Conservation (phyloP, 129 eudicot genomes). For the Ambrosia trifida region DNA sequence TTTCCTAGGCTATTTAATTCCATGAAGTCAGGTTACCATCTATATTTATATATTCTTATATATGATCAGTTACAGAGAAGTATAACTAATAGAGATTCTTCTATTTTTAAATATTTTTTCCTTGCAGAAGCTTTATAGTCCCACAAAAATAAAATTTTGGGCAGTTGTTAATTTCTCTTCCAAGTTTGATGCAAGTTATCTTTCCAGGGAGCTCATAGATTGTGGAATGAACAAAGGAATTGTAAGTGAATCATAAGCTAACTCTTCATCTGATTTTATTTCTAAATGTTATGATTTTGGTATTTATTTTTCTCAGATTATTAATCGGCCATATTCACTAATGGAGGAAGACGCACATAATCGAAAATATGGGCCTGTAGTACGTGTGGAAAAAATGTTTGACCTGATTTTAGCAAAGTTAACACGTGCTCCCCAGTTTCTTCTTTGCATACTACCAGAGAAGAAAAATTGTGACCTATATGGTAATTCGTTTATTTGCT, state of each 20-base stretch:
- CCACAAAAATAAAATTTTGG: constrained; percentile 67
- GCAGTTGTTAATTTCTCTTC: constrained; percentile 93
- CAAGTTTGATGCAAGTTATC: constrained; percentile 75
- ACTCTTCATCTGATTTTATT: constrained; percentile 11
- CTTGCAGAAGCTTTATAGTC: constrained; percentile 60
- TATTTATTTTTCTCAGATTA: constrained; percentile 47
- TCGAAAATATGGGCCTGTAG: constrained; percentile 55
- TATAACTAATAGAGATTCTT: constrained; percentile 17
- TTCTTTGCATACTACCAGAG: constrained; percentile 87
- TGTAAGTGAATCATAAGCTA: constrained; percentile 46
- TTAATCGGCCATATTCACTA: constrained; percentile 83
- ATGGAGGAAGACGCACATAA: constrained; percentile 78
- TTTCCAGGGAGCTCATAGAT: constrained; percentile 80
- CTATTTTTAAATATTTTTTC: constrained; percentile 7
- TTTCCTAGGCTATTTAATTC: not conserved
- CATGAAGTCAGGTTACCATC: constrained; percentile 1
- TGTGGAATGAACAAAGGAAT: constrained; percentile 87
- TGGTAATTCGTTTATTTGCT: constrained; percentile 43
- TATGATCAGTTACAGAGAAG: constrained; percentile 15
- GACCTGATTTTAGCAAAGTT: constrained; percentile 67
- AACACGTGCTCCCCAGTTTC: constrained; percentile 76
- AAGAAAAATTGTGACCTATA: constrained; percentile 74
- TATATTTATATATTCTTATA: constrained; percentile 10
- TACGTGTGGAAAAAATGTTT: constrained; percentile 85
- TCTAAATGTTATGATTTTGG: constrained; percentile 12